A percentile compares a stretch with the other conserved stretches of the same genome.
Conservation (phyloP, 805 yeast genomes). For the Debaryomyces tyrocola region DNA sequence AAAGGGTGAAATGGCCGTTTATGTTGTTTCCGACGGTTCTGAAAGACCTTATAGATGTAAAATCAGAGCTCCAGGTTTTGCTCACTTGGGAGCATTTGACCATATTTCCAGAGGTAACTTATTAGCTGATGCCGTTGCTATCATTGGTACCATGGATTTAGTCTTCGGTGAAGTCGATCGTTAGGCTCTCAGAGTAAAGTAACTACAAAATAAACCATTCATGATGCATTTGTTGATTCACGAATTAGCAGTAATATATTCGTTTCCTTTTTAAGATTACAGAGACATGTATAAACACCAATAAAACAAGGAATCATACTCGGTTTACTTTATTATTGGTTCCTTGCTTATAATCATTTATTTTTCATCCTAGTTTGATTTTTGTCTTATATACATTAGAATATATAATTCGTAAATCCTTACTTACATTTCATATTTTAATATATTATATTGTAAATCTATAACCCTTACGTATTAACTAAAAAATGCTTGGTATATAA, state of each 20-base stretch:
- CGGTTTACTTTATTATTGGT: background rate
- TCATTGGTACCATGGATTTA: slow-evolving; percentile 92
- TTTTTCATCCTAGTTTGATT: background rate
- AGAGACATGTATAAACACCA: background rate
- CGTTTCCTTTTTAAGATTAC: background rate
- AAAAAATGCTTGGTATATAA: slow-evolving; percentile 23
- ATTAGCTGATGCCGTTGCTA: slow-evolving; percentile 90
- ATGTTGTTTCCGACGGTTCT: slow-evolving; percentile 82
- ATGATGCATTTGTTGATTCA: slow-evolving; percentile 11
- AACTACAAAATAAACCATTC: slow-evolving; percentile 2
- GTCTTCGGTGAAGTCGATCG: slow-evolving; percentile 95
- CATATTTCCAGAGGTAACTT: slow-evolving; percentile 83
- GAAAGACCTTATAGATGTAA: slow-evolving; percentile 92
- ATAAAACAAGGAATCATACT: background rate
- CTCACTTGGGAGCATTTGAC: slow-evolving; percentile 86
- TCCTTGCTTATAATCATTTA: background rate
- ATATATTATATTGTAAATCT: background rate
- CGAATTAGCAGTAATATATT: slow-evolving; percentile 3
- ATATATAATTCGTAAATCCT: slow-evolving; percentile 1
- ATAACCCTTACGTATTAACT: background rate
- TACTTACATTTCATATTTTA: background rate
- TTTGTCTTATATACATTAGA: slow-evolving; percentile 2
- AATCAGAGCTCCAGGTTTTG: slow-evolving; percentile 93
- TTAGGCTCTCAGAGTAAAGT: slow-evolving; percentile 27
- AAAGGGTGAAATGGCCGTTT: slow-evolving; percentile 93